Conservation (phyloP, 805 yeast species). For the Candida suzukii region DNA sequence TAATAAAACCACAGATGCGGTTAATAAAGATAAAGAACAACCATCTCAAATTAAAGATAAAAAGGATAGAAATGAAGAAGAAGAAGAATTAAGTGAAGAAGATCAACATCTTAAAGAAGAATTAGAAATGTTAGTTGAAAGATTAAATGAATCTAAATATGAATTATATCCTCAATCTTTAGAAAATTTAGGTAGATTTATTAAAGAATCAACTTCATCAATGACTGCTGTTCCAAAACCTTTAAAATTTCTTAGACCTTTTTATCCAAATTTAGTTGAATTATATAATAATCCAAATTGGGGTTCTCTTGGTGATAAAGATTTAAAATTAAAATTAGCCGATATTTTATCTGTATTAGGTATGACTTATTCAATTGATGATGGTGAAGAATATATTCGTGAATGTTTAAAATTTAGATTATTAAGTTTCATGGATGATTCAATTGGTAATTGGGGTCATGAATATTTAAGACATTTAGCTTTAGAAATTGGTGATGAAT, state of each 20-base stretch:
- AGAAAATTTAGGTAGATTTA: constrained; percentile 62
- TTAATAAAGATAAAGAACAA: constrained; percentile 4
- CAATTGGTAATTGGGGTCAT: constrained; percentile 92
- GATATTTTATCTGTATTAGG: constrained; percentile 90
- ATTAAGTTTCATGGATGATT: constrained; percentile 32
- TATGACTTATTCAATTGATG: constrained; percentile 85
- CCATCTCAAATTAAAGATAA: constrained; percentile 4
- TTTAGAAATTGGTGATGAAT: constrained; percentile 87
- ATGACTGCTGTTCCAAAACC: constrained; percentile 99
- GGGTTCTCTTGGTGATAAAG: constrained; percentile 30
- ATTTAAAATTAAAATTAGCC: constrained; percentile 50
- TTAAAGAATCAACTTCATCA: constrained; percentile 90
- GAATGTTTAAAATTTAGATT: constrained; percentile 80
- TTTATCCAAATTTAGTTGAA: constrained; percentile 59
- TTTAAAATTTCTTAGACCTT: constrained; percentile 87
- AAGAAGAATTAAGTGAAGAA: constrained; percentile 89
- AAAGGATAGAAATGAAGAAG: constrained; percentile 26
- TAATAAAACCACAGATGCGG: constrained; percentile 2
- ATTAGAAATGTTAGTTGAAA: constrained; percentile 80
- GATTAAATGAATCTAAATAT: constrained; percentile 48
- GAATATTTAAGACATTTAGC: constrained; percentile 96
- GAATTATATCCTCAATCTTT: constrained; percentile 55
- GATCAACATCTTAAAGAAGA: constrained; percentile 84
- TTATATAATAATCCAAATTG: constrained; percentile 52
- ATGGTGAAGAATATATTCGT: constrained; percentile 40